phyloP scores from a whole-genome alignment of 108 stramenopile species.

The Nitzschia sp. region DNA sequence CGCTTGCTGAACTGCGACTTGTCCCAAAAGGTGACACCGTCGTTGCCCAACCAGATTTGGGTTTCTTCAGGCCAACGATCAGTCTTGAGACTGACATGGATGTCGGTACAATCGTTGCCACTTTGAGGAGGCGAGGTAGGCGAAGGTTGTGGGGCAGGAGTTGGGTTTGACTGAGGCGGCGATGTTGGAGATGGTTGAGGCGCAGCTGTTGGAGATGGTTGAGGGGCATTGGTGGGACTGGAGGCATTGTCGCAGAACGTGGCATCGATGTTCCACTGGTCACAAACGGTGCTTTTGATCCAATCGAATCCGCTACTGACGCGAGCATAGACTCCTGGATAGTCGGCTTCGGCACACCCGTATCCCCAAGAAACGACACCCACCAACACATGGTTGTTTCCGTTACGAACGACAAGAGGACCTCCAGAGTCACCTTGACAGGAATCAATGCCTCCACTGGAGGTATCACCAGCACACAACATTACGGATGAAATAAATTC shows the following conservation, averaged over 20 bases:
- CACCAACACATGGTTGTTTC: slow-evolving; percentile 12
- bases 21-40: neutral
- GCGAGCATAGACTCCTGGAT: slow-evolving; percentile 62
- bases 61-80: slow-evolving; percentile 8
- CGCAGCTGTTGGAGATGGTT: neutral
- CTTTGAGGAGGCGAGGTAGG: neutral
- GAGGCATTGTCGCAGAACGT: neutral
- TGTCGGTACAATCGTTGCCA: neutral
- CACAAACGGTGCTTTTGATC: slow-evolving; percentile 54
- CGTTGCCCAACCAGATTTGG: neutral
- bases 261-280: slow-evolving; percentile 22
- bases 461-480: slow-evolving; percentile 18
- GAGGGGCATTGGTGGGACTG: neutral
- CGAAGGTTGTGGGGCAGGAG: neutral
- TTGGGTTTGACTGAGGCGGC: slow-evolving; percentile 7
- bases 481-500: slow-evolving; percentile 4
- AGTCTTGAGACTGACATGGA: neutral
- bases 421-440: slow-evolving; percentile 61
- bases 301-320: slow-evolving; percentile 46
- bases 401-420: slow-evolving; percentile 33
- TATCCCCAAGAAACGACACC: slow-evolving; percentile 29
- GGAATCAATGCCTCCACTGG: slow-evolving; percentile 32
- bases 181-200: slow-evolving; percentile 6
- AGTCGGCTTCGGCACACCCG: slow-evolving; percentile 20
- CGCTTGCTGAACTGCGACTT: neutral